Base-by-base conservation (phyloP, 495 filamentous ascomycete genomes). In the Lophium mytilinum region DNA sequence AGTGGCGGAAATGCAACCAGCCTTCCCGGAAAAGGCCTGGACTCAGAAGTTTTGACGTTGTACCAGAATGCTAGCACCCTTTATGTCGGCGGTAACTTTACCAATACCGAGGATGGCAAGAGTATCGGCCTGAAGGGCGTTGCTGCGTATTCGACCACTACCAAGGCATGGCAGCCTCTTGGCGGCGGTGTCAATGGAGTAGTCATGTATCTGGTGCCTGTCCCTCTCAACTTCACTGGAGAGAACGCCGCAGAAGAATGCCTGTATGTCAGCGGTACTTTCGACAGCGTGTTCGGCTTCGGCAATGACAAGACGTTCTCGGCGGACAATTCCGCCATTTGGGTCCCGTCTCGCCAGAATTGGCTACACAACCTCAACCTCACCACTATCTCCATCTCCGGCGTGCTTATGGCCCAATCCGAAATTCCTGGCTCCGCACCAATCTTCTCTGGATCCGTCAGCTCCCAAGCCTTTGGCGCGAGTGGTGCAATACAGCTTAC, bases 31-130 rank as follows among this genome's bases (percentile, higher is more conserved):
- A 83, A 84, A 46, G 92, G 94, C 4, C 77, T 99, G 37, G 91
- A 97, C 64, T 83, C 78, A n/a, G 77, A 81, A 58, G 89, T 97
- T 21, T 65, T 79, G 43, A 75, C 84, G n/a, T 78, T 95, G 73
- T 76, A 84, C 53, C 61, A 78, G 4, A 78, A 85, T 50, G 82
- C 78, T 47, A 78, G 80, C 50, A 71, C 73, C 30, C 68, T 97
- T 24, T 99, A 89, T 60, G 83, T 95, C 39, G 93, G 90, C 33
- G 93, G 93, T 39, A 79, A 80, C 58, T 99, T 99, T 68, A 88
- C 83, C 39, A 79, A 85, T 61, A 92, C 90, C 0, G 77, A 75
- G 18, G 78, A 83, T 47, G 78, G 78, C 30, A 78, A 75, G 15
- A 76, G 69, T 12, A 56, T 75, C 21, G 84, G 83, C 5, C 71